Evolutionary conservation across 805 yeast genomes (phyloP).

Genomic region (Ogataea henricii): DNA sequence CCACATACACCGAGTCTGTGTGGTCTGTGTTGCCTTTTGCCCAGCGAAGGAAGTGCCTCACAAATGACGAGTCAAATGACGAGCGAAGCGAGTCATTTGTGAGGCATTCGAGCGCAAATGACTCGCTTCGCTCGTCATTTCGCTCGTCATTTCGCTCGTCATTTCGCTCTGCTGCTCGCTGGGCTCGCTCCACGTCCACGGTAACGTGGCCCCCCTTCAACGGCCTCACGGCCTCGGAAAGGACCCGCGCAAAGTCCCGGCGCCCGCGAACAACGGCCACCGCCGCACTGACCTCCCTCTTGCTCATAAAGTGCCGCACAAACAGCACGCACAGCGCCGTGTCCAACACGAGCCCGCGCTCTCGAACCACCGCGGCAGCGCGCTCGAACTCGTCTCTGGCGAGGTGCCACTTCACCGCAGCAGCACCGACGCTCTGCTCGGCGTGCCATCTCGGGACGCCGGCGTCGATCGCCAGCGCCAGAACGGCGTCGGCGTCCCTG

Average conservation of each 20-base stretch:
- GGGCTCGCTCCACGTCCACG: not conserved
- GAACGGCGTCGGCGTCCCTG: not conserved
- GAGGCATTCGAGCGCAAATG: not conserved
- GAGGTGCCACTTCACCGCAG: not conserved
- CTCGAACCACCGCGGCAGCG: not conserved
- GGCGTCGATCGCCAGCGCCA: not conserved
- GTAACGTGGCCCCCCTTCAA: not conserved
- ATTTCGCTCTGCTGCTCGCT: too few species aligned
- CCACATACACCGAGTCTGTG: not conserved
- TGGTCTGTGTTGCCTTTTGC: conserved; percentile 2
- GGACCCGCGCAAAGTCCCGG: not conserved
- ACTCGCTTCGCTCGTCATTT: too few species aligned
- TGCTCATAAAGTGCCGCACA: not conserved
- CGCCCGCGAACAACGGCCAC: not conserved
- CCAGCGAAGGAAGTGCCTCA: not conserved
- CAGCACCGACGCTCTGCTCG: not conserved
- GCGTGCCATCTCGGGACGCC: not conserved
- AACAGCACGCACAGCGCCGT: not conserved
- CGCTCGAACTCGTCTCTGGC: not conserved
- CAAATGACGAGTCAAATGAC: too few species aligned
- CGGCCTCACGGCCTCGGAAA: not conserved
- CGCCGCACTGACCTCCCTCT: conserved; percentile 1
- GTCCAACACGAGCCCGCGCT: not conserved
- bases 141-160: too few species aligned
- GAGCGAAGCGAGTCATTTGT: too few species aligned